Evolutionary conservation across 83 land plant genomes (phyloP).

Genomic region (Larix sibirica): DNA sequence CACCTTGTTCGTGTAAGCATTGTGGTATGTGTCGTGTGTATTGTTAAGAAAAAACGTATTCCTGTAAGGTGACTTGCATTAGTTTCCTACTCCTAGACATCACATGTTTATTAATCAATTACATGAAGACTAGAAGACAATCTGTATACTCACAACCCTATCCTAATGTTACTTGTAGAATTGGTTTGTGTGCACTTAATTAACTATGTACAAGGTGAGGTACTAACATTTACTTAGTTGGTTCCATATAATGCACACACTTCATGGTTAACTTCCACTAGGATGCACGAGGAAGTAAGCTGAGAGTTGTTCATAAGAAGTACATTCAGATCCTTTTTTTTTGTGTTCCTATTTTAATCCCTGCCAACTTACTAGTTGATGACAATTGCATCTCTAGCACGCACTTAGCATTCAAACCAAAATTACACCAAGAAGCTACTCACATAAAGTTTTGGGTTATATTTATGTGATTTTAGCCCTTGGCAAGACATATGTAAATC

Average conservation of each 20-base stretch:
- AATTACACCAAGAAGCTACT: too few relatives aligned
- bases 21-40: too few relatives aligned
- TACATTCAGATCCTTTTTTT: constrained; percentile 11
- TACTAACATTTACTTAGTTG: neutral
- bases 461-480: too few relatives aligned
- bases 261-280: constrained; percentile 58
- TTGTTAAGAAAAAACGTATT: too few relatives aligned
- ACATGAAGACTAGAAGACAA: too few relatives aligned
- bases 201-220: neutral
- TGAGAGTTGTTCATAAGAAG: constrained; percentile 65
- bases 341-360: neutral
- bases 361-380: neutral
- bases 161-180: neutral
- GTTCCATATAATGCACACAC: constrained; percentile 54
- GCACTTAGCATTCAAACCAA: neutral
- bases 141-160: too few relatives aligned
- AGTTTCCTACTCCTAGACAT: too few relatives aligned
- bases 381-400: constrained; percentile 2
- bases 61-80: too few relatives aligned
- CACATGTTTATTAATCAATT: too few relatives aligned
- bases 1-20: too few relatives aligned
- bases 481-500: too few relatives aligned
- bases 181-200: neutral
- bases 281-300: constrained; percentile 62
- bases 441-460: too few relatives aligned